phyloP scores from a whole-genome alignment of 805 yeast species.

The Saccharomycopsis malanga region DNA sequence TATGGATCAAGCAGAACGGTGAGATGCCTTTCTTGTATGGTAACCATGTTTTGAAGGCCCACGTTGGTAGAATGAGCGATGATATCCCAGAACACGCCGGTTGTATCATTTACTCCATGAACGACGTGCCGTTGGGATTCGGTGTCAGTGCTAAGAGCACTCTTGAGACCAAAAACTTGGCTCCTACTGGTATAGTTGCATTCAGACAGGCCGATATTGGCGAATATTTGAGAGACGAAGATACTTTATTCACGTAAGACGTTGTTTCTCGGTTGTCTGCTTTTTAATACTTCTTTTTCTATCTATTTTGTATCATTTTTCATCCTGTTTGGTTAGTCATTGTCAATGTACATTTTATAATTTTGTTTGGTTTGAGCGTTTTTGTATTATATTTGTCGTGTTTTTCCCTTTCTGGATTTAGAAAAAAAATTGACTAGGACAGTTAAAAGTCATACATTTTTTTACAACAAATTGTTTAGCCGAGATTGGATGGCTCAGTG shows the following conservation, averaged over 20 bases:
- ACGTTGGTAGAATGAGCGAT: slow-evolving; percentile 92
- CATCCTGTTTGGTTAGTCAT: too few species aligned
- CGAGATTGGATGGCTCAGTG: too few species aligned
- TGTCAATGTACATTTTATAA: too few species aligned
- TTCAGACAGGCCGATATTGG: slow-evolving; percentile 98
- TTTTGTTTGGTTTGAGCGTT: too few species aligned
- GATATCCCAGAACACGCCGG: slow-evolving; percentile 99
- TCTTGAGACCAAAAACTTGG: slow-evolving; percentile 75
- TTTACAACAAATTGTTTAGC: too few species aligned
- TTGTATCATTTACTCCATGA: slow-evolving; percentile 84
- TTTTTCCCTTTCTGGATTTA: too few species aligned
- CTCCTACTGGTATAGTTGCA: slow-evolving; percentile 92
- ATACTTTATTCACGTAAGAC: slow-evolving; percentile 73
- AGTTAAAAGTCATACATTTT: too few species aligned
- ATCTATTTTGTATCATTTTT: too few species aligned
- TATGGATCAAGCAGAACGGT: slow-evolving; percentile 96
- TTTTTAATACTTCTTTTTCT: neutral
- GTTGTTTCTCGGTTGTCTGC: neutral
- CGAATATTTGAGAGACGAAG: slow-evolving; percentile 96
- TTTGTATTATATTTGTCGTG: too few species aligned
- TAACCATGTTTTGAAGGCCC: slow-evolving; percentile 93
- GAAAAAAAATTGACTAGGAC: too few species aligned
- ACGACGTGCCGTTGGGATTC: slow-evolving; percentile 88
- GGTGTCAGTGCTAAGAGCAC: slow-evolving; percentile 94
- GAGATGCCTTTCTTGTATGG: slow-evolving; percentile 98